phyloP scores from a whole-genome alignment of 106 monocot species.

The Narthecium ossifragum region DNA sequence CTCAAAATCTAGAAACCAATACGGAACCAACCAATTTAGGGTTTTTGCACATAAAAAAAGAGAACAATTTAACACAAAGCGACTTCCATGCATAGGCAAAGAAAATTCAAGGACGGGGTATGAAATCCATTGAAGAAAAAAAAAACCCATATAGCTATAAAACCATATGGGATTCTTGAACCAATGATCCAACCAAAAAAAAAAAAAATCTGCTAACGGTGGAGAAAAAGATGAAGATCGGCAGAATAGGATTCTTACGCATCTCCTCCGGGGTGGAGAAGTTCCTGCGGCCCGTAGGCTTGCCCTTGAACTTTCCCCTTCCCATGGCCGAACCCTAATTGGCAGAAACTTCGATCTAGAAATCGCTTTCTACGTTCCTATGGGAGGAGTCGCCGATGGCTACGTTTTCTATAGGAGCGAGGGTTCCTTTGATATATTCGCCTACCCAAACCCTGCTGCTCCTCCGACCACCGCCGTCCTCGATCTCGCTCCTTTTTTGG shows the following conservation, averaged over 20 bases:
- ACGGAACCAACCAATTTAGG: background rate
- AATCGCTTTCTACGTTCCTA: too few relatives aligned
- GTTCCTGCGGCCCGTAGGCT: slow-evolving; percentile 43
- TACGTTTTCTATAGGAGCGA: background rate
- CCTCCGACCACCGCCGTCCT: too few relatives aligned
- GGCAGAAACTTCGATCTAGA: too few relatives aligned
- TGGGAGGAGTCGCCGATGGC: too few relatives aligned
- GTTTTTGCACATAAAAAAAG: too few relatives aligned
- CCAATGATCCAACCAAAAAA: background rate
- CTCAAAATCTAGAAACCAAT: too few relatives aligned
- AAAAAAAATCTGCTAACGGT: background rate
- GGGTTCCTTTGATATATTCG: background rate
- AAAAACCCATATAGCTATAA: background rate
- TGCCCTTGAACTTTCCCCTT: slow-evolving; percentile 51
- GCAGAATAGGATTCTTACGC: slow-evolving; percentile 8
- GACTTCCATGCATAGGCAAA: background rate
- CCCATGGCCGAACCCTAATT: slow-evolving; percentile 15
- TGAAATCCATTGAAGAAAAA: background rate
- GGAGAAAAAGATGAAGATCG: background rate
- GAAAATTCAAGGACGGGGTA: background rate
- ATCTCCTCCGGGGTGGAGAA: slow-evolving; percentile 52
- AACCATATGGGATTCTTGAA: background rate
- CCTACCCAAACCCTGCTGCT: background rate
- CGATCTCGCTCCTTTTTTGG: too few relatives aligned
- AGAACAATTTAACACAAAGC: too few relatives aligned